Evolutionary conservation across 441 rosid species (phyloP).

Genomic region (Adansonia madagascariensis): DNA sequence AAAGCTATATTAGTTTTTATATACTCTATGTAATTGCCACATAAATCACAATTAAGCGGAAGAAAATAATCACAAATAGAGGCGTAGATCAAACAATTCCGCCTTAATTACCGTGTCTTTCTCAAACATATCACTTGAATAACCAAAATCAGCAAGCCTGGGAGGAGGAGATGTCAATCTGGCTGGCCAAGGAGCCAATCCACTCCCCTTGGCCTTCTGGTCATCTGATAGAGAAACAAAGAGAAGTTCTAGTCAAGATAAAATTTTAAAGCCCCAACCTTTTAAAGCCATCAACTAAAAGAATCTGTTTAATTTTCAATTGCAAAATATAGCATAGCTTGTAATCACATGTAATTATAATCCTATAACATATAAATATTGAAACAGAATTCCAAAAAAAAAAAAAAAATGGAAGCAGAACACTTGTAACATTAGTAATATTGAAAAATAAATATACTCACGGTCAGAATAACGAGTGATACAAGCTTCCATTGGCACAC

Average conservation of each 20-base stretch:
- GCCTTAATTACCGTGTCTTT: conserved; percentile 68
- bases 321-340: background rate
- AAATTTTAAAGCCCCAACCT: conserved; percentile 9
- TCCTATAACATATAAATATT: background rate
- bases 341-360: background rate
- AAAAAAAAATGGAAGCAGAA: too few relatives aligned
- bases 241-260: conserved; percentile 31
- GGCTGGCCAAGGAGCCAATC: conserved; percentile 97
- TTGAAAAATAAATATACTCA: conserved; percentile 48
- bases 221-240: conserved; percentile 54
- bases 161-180: conserved; percentile 83
- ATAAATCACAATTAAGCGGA: conserved; percentile 9
- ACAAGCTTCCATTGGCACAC: conserved; percentile 92
- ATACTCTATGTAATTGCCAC: background rate
- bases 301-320: background rate
- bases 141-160: conserved; percentile 91
- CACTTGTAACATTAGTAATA: background rate
- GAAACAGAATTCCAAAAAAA: background rate
- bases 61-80: background rate
- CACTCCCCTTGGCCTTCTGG: conserved; percentile 80
- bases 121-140: conserved; percentile 73
- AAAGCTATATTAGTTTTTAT: conserved; percentile 20
- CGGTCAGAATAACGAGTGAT: conserved; percentile 87
- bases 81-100: conserved; percentile 4
- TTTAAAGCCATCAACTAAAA: conserved; percentile 9